Percentiles rank a stretch among this genome's conserved stretches.
Conservation (phyloP, 2,329 filamentous ascomycete genomes). For the Colletotrichum tropicicola region DNA sequence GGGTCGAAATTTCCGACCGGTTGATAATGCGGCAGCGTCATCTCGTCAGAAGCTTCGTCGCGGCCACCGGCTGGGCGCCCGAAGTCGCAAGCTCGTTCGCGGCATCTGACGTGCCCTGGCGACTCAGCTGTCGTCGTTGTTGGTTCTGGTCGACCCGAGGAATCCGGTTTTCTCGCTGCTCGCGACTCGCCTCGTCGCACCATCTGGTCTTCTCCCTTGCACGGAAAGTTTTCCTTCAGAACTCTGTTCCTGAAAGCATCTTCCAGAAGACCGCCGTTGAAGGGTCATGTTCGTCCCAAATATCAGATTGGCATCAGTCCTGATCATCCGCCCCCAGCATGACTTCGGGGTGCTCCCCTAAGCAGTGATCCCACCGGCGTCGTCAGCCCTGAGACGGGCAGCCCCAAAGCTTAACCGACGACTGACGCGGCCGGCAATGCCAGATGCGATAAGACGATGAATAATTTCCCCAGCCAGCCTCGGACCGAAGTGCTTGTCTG, state of each 20-base stretch:
- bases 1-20: neutral
- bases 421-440: conserved; percentile 5
- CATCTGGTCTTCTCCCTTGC: neutral
- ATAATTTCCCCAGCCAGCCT: neutral
- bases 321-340: too few species aligned
- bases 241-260: neutral
- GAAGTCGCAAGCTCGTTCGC: neutral
- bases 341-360: too few species aligned
- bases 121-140: too few species aligned
- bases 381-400: neutral
- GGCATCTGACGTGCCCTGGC: neutral
- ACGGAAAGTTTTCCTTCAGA: neutral
- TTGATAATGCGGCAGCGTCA: neutral
- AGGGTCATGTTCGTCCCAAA: neutral
- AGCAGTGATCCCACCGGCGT: too few species aligned
- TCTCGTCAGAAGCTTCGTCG: neutral
- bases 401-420: neutral
- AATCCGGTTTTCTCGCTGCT: neutral
- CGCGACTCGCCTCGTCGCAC: neutral
- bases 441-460: neutral
- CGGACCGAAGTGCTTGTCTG: neutral
- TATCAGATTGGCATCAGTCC: too few species aligned
- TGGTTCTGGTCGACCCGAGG: too few species aligned
- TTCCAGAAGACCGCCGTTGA: neutral
- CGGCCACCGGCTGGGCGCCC: neutral